Conservation (phyloP, 208 protist species). For the Plasmodiophora brassicae region DNA sequence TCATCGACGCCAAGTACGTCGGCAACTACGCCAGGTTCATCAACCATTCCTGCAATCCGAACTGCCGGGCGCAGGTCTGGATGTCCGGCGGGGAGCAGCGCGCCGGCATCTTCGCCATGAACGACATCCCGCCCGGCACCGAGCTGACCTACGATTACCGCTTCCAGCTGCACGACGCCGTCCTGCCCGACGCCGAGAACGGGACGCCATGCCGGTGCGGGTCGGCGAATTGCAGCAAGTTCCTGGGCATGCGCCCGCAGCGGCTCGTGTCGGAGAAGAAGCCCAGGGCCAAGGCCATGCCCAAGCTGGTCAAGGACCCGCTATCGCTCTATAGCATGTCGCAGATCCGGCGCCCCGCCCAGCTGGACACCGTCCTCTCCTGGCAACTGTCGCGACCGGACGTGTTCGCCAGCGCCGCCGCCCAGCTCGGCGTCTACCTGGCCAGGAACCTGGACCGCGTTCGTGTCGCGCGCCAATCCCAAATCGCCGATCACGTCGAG, state of each 20-base stretch:
- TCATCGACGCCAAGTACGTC: slow-evolving; percentile 36
- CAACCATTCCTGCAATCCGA: slow-evolving; percentile 50
- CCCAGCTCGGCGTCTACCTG: not conserved
- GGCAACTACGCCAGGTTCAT: slow-evolving; percentile 43
- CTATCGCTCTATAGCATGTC: not conserved
- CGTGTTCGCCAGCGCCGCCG: not conserved
- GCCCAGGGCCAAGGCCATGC: not conserved
- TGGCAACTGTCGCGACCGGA: not conserved
- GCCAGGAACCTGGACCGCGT: not conserved
- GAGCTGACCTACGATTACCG: slow-evolving; percentile 44
- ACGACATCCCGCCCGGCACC: not conserved
- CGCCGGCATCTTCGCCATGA: slow-evolving; percentile 24
- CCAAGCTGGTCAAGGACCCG: not conserved
- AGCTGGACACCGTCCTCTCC: not conserved
- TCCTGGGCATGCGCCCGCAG: not conserved
- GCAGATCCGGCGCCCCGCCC: not conserved
- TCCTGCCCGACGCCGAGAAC: not conserved
- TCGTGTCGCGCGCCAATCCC: not conserved
- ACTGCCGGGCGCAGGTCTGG: slow-evolving; percentile 34
- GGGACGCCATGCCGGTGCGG: not conserved
- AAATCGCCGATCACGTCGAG: not conserved
- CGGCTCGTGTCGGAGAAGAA: not conserved
- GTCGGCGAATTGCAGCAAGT: not conserved
- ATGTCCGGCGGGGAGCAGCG: not conserved
- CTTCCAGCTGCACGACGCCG: slow-evolving; percentile 8